Conservation (phyloP, 2,329 filamentous ascomycete species). For the Exserohilum rostratum region DNA sequence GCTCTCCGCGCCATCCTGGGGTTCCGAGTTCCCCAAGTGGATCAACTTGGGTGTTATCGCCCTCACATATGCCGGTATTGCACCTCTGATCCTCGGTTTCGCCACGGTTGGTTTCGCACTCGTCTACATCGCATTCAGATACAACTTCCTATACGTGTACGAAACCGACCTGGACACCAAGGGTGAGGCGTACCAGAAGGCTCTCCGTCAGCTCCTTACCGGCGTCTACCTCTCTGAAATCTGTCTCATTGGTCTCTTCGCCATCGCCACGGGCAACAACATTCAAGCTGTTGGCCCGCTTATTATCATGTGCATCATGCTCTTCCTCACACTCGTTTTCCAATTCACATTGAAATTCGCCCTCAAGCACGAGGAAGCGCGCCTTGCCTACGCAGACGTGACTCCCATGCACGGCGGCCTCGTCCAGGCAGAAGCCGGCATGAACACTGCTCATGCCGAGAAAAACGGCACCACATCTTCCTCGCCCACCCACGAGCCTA, state of each 20-base stretch:
- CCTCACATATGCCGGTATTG: conserved; percentile 56
- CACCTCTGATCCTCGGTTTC: conserved; percentile 56
- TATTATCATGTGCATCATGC: conserved; percentile 50
- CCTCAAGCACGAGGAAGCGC: conserved; percentile 38
- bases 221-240: conserved; percentile 57
- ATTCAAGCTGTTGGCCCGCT: conserved; percentile 49
- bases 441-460: conserved; percentile 17
- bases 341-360: conserved; percentile 45
- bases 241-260: conserved; percentile 57
- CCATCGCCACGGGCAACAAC: conserved; percentile 47
- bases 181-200: conserved; percentile 54
- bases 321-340: conserved; percentile 51
- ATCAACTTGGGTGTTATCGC: conserved; percentile 54
- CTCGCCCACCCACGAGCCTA: conserved; percentile 20
- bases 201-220: conserved; percentile 54
- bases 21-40: conserved; percentile 55
- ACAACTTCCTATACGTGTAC: conserved; percentile 58
- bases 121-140: conserved; percentile 56
- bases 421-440: conserved; percentile 30
- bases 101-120: conserved; percentile 52
- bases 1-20: conserved; percentile 53
- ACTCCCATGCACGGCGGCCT: conserved; percentile 20
- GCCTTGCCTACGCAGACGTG: conserved; percentile 39
- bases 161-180: conserved; percentile 56
- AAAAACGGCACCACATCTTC: conserved; percentile 5